Base-by-base conservation (phyloP, 257 asterid species). In the Verbascum thapsus region DNA sequence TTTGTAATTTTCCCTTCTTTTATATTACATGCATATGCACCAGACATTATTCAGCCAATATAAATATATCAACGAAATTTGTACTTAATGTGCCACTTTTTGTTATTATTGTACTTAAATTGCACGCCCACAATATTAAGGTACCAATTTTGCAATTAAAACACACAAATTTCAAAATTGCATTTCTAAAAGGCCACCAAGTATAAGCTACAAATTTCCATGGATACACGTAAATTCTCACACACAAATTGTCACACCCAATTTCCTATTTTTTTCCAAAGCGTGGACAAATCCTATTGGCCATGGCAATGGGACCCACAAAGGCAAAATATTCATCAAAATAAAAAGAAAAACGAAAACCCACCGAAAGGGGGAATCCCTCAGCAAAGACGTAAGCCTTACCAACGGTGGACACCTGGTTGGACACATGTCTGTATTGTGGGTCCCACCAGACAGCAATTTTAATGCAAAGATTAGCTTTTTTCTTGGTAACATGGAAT, bases 321-420 rank as follows among this genome's bases (percentile, higher is more conserved):
- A 67, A 79, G 55, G 67, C 20, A 26, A 39, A 44, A 45, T 65
- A 67, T 51, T 60, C 39, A 45, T 10, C 20, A 11, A 17, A 9
- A 19, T 53, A 68, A 64, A 49, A 52, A 67, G 61, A 18, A 8
- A 1, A 39, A 1, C 54, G 30, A 22, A 5, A 15, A 0, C 53
- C 30, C 64, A 72, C 83, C 82, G 79, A 78, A 80, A 83, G 83
- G 62, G 26, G 83, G 62, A 18, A 54, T 55, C 68, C 39, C 7
- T 45, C 38, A 59, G 10, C 53, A 26, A 26, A 6, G 55, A 12
- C 53, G 32, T 26, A 2, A 26, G 32, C 32, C 13, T 39, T 65
- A 72, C 77, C 48, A 74, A n/a, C 3, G 2, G 16, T 58, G 62
- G 80, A 74, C 86, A 81, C 68, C 64, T 83, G 75, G 55, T 54